These are phyloP conservation scores for Anisodus tanguticus DNA, from an alignment of 257 asterid species.

Conservation along the genomic window DNA sequence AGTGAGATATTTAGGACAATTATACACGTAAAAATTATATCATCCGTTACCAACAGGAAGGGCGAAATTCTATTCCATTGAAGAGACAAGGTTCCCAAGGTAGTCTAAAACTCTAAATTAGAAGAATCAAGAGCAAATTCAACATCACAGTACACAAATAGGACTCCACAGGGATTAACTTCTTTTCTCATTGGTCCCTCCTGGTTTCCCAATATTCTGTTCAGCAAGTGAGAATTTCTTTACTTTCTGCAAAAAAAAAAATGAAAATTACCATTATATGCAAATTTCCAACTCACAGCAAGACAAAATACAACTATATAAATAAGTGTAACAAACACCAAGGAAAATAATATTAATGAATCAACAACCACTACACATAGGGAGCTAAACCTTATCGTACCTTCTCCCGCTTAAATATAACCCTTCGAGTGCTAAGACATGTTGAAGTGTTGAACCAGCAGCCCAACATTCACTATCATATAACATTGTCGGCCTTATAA, in stretches of 20 bases:
- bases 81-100: too few species aligned
- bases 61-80: too few species aligned
- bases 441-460: not conserved
- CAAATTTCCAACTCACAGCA: not conserved
- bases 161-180: not conserved
- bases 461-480: not conserved
- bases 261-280: not conserved
- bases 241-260: constrained; percentile 39
- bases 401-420: not conserved
- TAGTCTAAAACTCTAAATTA: too few species aligned
- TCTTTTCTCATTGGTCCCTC: constrained; percentile 8
- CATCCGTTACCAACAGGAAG: too few species aligned
- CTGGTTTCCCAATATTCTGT: constrained; percentile 27
- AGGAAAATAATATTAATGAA: not conserved
- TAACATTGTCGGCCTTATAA: not conserved
- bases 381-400: not conserved
- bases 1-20: not conserved
- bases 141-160: too few species aligned
- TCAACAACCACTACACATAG: not conserved
- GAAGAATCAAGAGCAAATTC: too few species aligned
- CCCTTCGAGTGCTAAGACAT: not conserved
- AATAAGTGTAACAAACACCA: not conserved
- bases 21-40: too few species aligned
- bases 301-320: not conserved
- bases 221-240: constrained; percentile 44